Percentiles rank a stretch among this genome's conserved stretches.
Conservation (phyloP, 2,329 filamentous ascomycete genomes). For the Berkeleyomyces basicola region DNA sequence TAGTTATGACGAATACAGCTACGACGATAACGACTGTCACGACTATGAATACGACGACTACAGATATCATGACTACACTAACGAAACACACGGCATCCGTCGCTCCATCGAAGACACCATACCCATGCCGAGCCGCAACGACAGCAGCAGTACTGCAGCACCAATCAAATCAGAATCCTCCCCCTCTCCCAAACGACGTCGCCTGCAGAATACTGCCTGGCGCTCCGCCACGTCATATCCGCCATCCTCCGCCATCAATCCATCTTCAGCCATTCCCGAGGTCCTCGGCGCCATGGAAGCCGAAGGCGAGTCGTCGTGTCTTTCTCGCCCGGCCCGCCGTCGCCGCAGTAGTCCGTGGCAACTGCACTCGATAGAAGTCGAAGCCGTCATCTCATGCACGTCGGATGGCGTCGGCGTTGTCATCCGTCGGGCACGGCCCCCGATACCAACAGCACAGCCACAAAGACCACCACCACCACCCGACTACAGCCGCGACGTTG, state of each 20-base stretch:
- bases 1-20: conserved; percentile 28
- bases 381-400: conserved; percentile 82
- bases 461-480: conserved; percentile 28
- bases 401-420: conserved; percentile 78
- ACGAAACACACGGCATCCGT: background rate
- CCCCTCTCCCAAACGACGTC: conserved; percentile 4
- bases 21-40: conserved; percentile 17
- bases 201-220: background rate
- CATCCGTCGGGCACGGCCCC: conserved; percentile 54
- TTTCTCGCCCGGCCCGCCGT: conserved; percentile 22
- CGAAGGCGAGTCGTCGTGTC: conserved; percentile 18
- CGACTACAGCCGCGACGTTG: conserved; percentile 21
- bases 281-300: conserved; percentile 19
- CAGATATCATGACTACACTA: conserved; percentile 6
- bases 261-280: conserved; percentile 6
- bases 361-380: conserved; percentile 43
- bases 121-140: background rate
- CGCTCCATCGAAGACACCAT: background rate
- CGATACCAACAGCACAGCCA: conserved; percentile 42
- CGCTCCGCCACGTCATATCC: conserved; percentile 9
- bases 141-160: background rate
- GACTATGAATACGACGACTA: conserved; percentile 17
- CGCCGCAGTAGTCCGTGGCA: background rate
- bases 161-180: conserved; percentile 8
- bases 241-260: conserved; percentile 9